These are phyloP conservation scores for Podospora pseudopauciseta DNA, from an alignment of 495 filamentous ascomycete species.

Conservation along the genomic window DNA sequence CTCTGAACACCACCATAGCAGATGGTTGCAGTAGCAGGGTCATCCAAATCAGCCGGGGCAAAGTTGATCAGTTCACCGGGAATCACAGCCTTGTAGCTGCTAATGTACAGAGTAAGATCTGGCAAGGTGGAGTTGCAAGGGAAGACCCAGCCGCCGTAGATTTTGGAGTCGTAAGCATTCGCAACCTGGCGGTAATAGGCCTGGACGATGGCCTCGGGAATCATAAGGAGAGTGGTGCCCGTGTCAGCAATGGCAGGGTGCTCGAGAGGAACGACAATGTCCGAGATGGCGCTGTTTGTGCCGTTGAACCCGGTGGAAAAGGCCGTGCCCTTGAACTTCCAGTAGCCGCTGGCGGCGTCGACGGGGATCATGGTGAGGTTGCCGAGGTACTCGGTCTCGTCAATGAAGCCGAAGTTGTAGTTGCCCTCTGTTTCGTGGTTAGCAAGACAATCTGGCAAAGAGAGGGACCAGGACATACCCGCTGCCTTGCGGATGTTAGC, in stretches of 20 bases:
- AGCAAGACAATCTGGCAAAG: slow-evolving; percentile 60
- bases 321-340: slow-evolving; percentile 63
- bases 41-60: slow-evolving; percentile 43
- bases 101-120: slow-evolving; percentile 55
- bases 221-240: slow-evolving; percentile 71
- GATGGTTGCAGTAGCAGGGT: slow-evolving; percentile 37
- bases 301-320: slow-evolving; percentile 52
- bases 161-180: slow-evolving; percentile 46
- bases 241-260: slow-evolving; percentile 53
- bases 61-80: slow-evolving; percentile 62
- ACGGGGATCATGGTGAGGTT: slow-evolving; percentile 58
- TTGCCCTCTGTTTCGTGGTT: slow-evolving; percentile 50
- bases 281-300: slow-evolving; percentile 43
- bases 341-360: slow-evolving; percentile 63
- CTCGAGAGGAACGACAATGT: slow-evolving; percentile 51
- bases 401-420: slow-evolving; percentile 36
- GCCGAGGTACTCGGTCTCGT: slow-evolving; percentile 54
- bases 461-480: slow-evolving; percentile 1
- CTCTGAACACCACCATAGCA: slow-evolving; percentile 69
- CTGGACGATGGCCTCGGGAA: slow-evolving; percentile 53
- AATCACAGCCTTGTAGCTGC: slow-evolving; percentile 51
- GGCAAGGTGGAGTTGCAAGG: slow-evolving; percentile 37
- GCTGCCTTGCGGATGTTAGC: slow-evolving; percentile 60
- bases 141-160: slow-evolving; percentile 50
- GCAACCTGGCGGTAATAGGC: slow-evolving; percentile 66